Evolutionary conservation across 176 grass and related monocot species (phyloP).

Genomic region (Miscanthus lutarioriparius): DNA sequence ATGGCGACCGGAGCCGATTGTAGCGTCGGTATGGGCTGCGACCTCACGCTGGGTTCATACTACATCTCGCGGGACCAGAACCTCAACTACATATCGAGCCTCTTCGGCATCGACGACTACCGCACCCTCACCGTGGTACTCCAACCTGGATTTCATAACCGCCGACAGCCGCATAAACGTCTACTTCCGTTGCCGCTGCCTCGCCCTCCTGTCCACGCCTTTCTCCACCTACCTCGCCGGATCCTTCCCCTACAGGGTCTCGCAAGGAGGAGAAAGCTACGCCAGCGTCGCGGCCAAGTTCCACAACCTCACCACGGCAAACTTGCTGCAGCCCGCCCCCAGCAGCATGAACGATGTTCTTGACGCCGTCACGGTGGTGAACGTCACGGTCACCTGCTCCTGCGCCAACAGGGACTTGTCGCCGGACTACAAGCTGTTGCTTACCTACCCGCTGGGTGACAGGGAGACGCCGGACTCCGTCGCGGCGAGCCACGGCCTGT

Average conservation of each 20-base stretch:
- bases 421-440: slow-evolving; percentile 57
- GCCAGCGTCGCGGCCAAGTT: slow-evolving; percentile 2
- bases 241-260: slow-evolving; percentile 23
- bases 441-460: slow-evolving; percentile 58
- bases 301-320: slow-evolving; percentile 56
- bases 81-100: slow-evolving; percentile 44
- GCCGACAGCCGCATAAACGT: not conserved
- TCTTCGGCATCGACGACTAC: slow-evolving; percentile 44
- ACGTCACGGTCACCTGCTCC: slow-evolving; percentile 79
- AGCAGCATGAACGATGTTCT: slow-evolving; percentile 19
- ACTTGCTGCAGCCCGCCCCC: slow-evolving; percentile 37
- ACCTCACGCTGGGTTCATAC: slow-evolving; percentile 64
- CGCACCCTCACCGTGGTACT: not conserved
- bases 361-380: slow-evolving; percentile 16
- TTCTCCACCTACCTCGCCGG: slow-evolving; percentile 39
- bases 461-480: slow-evolving; percentile 51
- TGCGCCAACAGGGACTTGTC: slow-evolving; percentile 59
- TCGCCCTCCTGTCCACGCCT: not conserved
- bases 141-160: not conserved
- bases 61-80: slow-evolving; percentile 23
- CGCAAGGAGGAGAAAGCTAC: slow-evolving; percentile 33
- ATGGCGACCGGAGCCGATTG: slow-evolving; percentile 29
- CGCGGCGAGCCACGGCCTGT: slow-evolving; percentile 18
- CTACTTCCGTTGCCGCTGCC: slow-evolving; percentile 36
- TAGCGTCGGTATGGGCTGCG: not conserved